Percentiles rank a stretch among this genome's conserved stretches.
phyloP scores from a whole-genome alignment of 768 basidiomycete species.

The Dendrothele bispora region DNA sequence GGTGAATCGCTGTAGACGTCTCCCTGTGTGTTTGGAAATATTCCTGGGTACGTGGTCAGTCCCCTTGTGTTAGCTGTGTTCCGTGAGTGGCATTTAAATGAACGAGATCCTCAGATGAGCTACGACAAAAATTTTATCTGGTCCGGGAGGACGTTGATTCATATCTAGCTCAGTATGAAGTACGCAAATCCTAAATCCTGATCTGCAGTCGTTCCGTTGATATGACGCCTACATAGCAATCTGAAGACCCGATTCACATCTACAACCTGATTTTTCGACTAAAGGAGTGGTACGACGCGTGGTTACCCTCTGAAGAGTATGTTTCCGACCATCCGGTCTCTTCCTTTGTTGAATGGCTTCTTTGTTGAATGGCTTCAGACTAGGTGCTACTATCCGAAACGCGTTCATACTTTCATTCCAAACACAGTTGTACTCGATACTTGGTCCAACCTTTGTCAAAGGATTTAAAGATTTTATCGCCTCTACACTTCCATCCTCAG shows the following conservation, averaged over 20 bases:
- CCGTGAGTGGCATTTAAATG: no score
- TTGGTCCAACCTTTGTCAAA: slow-evolving; percentile 65
- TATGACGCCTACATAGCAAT: slow-evolving; percentile 35
- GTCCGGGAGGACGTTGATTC: slow-evolving; percentile 59
- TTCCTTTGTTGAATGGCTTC: slow-evolving; percentile 7
- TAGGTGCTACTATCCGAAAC: slow-evolving; percentile 58
- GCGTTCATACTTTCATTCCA: slow-evolving; percentile 72
- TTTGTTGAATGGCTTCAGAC: slow-evolving; percentile 32
- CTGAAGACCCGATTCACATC: slow-evolving; percentile 49
- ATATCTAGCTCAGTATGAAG: slow-evolving; percentile 65
- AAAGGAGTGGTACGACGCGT: slow-evolving; percentile 73
- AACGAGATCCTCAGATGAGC: slow-evolving; percentile 59
- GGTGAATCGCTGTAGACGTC: slow-evolving; percentile 56
- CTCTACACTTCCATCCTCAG: slow-evolving; percentile 48
- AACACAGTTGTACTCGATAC: slow-evolving; percentile 68
- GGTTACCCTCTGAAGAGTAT: slow-evolving; percentile 69
- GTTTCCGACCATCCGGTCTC: slow-evolving; percentile 25
- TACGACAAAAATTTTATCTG: slow-evolving; percentile 58
- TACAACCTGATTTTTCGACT: slow-evolving; percentile 57
- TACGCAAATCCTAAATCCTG: slow-evolving; percentile 23
- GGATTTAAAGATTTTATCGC: slow-evolving; percentile 71
- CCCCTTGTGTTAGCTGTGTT: not conserved
- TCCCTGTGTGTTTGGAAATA: slow-evolving; percentile 65
- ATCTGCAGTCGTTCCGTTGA: not conserved
- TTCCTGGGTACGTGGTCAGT: slow-evolving; percentile 57